phyloP scores from a whole-genome alignment of 805 yeast species.

The Saturnispora zaruensis region DNA sequence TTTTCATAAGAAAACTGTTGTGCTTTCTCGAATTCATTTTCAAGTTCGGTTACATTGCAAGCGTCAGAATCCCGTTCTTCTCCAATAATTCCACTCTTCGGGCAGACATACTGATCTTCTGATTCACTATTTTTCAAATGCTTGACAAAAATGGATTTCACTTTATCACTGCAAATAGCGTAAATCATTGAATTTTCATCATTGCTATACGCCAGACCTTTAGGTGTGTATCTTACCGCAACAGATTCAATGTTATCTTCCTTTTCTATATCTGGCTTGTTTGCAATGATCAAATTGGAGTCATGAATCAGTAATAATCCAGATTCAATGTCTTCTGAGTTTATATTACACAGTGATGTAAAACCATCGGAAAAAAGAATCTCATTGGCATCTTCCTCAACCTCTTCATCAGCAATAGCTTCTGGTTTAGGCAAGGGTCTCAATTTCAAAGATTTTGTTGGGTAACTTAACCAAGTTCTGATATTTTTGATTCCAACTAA shows the following conservation, averaged over 20 bases:
- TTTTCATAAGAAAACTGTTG: constrained; percentile 38
- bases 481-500: constrained; percentile 44
- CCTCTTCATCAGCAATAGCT: constrained; percentile 30
- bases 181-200: constrained; percentile 25
- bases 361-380: constrained; percentile 19
- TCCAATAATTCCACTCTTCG: constrained; percentile 16
- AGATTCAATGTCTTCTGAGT: constrained; percentile 50
- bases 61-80: constrained; percentile 23
- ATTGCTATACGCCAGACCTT: constrained; percentile 27
- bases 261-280: constrained; percentile 20
- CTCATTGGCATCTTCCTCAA: constrained; percentile 3
- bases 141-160: constrained; percentile 15
- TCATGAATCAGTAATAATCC: constrained; percentile 60
- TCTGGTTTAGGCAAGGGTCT: constrained; percentile 39
- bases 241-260: constrained; percentile 30
- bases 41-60: constrained; percentile 8
- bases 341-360: constrained; percentile 39
- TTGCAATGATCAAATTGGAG: constrained; percentile 45
- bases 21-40: constrained; percentile 27
- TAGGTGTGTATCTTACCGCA: constrained; percentile 45
- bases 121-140: constrained; percentile 14
- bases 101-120: constrained; percentile 12
- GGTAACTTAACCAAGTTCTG: constrained; percentile 47
- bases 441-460: constrained; percentile 28
- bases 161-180: constrained; percentile 39